Evolutionary conservation across 495 filamentous ascomycete genomes (phyloP).

Genomic region (Xylaria nigripes): DNA sequence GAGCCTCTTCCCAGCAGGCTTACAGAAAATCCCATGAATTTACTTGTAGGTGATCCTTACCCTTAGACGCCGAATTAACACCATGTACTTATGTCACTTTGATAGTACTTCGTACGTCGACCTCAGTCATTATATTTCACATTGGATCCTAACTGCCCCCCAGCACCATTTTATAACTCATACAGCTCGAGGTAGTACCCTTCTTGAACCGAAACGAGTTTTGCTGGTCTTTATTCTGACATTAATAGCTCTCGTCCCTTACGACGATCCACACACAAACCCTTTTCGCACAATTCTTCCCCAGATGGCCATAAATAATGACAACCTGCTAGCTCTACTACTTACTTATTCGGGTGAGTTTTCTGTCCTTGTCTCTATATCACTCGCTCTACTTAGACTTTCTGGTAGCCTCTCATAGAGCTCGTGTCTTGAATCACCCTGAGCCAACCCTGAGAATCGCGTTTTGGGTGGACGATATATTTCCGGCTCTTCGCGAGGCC

Average conservation of each 20-base stretch:
- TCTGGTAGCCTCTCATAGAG: slow-evolving; percentile 63
- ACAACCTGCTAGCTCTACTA: slow-evolving; percentile 68
- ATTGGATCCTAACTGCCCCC: not conserved
- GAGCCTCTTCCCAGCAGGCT: slow-evolving; percentile 37
- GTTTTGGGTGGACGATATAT: slow-evolving; percentile 68
- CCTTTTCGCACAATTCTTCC: slow-evolving; percentile 66
- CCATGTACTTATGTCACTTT: slow-evolving; percentile 11
- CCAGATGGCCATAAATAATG: slow-evolving; percentile 57
- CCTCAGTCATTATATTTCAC: not conserved
- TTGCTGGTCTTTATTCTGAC: slow-evolving; percentile 6
- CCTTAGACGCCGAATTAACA: not conserved
- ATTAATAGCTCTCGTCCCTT: slow-evolving; percentile 54
- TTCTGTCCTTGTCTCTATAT: not conserved
- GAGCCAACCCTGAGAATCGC: slow-evolving; percentile 76
- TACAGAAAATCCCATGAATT: slow-evolving; percentile 65
- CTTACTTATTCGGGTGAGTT: slow-evolving; percentile 59
- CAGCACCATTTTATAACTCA: slow-evolving; percentile 73
- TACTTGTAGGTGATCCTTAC: slow-evolving; percentile 50
- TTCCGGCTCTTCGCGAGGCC: slow-evolving; percentile 61
- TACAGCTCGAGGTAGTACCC: slow-evolving; percentile 47
- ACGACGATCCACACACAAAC: slow-evolving; percentile 63
- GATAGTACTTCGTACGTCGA: slow-evolving; percentile 34
- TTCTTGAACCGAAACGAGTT: not conserved
- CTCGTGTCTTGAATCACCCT: slow-evolving; percentile 61
- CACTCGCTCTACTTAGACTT: not conserved